Conservation (phyloP, 352 stramenopile genomes). For the Globisporangium canariense region DNA sequence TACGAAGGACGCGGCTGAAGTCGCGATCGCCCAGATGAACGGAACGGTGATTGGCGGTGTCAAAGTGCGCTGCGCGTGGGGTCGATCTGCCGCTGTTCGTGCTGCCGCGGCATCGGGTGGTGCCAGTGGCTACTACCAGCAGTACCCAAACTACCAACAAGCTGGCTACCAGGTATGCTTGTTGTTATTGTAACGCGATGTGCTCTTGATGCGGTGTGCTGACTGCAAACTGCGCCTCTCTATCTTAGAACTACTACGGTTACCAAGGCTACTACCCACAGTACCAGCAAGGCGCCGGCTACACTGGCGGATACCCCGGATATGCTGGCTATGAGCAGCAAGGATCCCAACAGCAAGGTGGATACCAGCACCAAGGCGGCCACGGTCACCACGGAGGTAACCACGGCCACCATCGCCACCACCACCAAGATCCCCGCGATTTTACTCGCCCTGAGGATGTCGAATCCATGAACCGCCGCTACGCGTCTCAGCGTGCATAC, state of each 20-base stretch:
- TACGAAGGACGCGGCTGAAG: constrained; percentile 75
- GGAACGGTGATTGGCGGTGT: constrained; percentile 70
- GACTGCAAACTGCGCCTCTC: constrained; percentile 3
- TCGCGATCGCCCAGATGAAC: constrained; percentile 89
- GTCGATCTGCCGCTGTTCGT: constrained; percentile 65
- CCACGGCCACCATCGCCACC: constrained; percentile 32
- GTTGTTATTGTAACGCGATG: neutral
- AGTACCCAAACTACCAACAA: constrained; percentile 38
- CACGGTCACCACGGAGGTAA: constrained; percentile 30
- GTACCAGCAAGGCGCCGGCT: constrained; percentile 36
- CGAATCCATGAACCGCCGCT: constrained; percentile 76
- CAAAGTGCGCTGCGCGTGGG: constrained; percentile 89
- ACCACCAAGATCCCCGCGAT: constrained; percentile 52
- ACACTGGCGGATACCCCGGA: constrained; percentile 34
- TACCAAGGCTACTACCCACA: constrained; percentile 65
- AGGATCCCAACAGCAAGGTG: constrained; percentile 32
- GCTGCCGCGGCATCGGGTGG: constrained; percentile 21
- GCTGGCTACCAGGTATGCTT: constrained; percentile 37
- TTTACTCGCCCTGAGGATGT: constrained; percentile 76
- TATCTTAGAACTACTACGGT: constrained; percentile 46
- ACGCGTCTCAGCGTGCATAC: constrained; percentile 72
- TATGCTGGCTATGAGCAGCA: constrained; percentile 56
- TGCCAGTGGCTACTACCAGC: constrained; percentile 48
- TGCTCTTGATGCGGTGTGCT: neutral
- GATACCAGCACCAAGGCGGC: constrained; percentile 34